These are phyloP conservation scores for Erysimum cheiranthoides DNA, from an alignment of 345 rosid species.

Conservation along the genomic window DNA sequence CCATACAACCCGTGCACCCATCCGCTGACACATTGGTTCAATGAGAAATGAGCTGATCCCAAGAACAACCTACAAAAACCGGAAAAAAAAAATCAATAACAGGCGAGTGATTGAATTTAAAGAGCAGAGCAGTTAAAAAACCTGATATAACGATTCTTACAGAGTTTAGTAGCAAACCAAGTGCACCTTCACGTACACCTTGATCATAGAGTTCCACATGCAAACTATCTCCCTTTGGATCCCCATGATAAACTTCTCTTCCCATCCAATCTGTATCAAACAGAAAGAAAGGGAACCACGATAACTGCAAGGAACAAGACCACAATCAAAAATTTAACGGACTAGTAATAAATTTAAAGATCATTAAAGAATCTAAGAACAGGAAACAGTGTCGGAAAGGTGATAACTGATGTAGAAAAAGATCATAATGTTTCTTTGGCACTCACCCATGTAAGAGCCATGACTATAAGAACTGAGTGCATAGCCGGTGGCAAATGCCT, in stretches of 20 bases:
- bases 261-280: constrained; percentile 99
- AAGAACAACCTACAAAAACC: constrained; percentile 73
- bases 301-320: constrained; percentile 64
- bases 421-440: constrained; percentile 3
- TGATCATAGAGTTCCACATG: constrained; percentile 69
- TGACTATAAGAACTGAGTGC: constrained; percentile 90
- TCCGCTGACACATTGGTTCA: constrained; percentile 83
- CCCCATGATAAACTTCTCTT: constrained; percentile 93
- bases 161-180: constrained; percentile 98
- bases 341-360: background rate
- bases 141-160: constrained; percentile 63
- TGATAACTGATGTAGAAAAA: constrained; percentile 22
- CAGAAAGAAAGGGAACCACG: constrained; percentile 98
- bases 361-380: background rate
- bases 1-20: constrained; percentile 91
- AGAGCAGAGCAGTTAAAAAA: background rate
- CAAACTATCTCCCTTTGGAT: constrained; percentile 69
- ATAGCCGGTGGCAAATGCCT: constrained; percentile 93
- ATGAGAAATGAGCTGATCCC: constrained; percentile 90
- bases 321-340: constrained; percentile 5
- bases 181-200: constrained; percentile 98
- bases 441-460: constrained; percentile 98
- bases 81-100: constrained; percentile 10
- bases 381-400: background rate
- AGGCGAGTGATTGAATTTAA: background rate